Evolutionary conservation across 169 alveolate species (phyloP), one percentile per base, ranked within the genome.

Genomic region (Plasmodium relictum): DNA sequence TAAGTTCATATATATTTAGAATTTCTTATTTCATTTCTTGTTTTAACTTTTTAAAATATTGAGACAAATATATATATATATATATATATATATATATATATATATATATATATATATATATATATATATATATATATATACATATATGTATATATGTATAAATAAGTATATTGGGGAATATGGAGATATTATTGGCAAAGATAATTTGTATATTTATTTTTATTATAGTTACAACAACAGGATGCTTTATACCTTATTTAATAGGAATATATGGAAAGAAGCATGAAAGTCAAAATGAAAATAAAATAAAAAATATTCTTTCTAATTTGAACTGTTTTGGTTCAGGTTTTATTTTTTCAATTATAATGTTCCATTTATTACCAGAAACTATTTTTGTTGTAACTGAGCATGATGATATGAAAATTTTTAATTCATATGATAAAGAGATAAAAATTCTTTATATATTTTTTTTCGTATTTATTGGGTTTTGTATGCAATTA

Each of bases 311-410:
- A 42, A 61, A 61, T 6, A 68, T 80, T 3, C 72, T 80, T 1
- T 65, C 90, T 2, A 80, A 66, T 3, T 50, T 80, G 31, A 80
- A 80, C 18, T 80, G 90, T 58, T 80, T 80, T 61, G 90, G 90
- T n/a, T 66, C 90, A 1, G 90, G 90, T 0, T 80, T 80, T 59
- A 80, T 80, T 2, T 80, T 80, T 48, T 80, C 90, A 24, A 80
- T 80, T 22, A 74, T 80, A 16, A 66, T 80, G 83, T 80, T 80
- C 31, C 90, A 80, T 50, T 61, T 80, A 12, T 48, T 80, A 41
- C 90, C 90, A 6, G 90, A 80, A 56, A 80, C 90, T 5, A 80
- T 80, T 2, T 52, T 44, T 7, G 54, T 54, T n/a, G 70, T 39
- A 9, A 65, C 20, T 66, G 66, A 74, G 3, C 90, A 80, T 59